Conservation (phyloP, 306 rosid genomes). For the Vicia sativa region DNA sequence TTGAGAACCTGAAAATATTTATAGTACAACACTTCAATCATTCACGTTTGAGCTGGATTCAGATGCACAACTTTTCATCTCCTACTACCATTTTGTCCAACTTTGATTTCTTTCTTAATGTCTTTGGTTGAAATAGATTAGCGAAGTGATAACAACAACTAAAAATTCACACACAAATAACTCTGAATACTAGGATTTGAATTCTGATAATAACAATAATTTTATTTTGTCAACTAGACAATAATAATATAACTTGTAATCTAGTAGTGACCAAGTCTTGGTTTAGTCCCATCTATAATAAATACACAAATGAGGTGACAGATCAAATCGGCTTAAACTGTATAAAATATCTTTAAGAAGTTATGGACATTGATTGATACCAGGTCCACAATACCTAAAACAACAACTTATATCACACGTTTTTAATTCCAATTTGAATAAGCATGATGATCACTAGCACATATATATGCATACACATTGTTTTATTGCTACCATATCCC, state of each 20-base stretch:
- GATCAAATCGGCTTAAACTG: slow-evolving; percentile 5
- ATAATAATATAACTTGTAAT: too few species aligned
- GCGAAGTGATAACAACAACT: too few species aligned
- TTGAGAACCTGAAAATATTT: slow-evolving; percentile 17
- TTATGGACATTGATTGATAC: slow-evolving; percentile 21
- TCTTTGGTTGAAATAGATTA: not conserved
- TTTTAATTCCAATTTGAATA: slow-evolving; percentile 35
- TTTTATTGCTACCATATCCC: too few species aligned
- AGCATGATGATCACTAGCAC: not conserved
- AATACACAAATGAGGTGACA: not conserved
- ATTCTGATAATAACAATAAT: too few species aligned
- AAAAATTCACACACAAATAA: too few species aligned
- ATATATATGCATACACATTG: too few species aligned
- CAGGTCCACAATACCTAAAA: slow-evolving; percentile 36
- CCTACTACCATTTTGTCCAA: slow-evolving; percentile 1
- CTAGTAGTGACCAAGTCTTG: not conserved
- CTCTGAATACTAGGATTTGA: too few species aligned
- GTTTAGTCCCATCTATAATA: not conserved
- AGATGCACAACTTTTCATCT: slow-evolving; percentile 26
- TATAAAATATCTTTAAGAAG: slow-evolving; percentile 15
- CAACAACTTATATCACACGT: slow-evolving; percentile 22
- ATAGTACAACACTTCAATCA: slow-evolving; percentile 33
- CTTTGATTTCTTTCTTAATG: not conserved
- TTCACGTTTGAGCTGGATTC: slow-evolving; percentile 39
- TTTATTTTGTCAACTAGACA: too few species aligned